Conservation (phyloP, 192 early-diverging fungal species). For the Gonapodya prolifera region DNA sequence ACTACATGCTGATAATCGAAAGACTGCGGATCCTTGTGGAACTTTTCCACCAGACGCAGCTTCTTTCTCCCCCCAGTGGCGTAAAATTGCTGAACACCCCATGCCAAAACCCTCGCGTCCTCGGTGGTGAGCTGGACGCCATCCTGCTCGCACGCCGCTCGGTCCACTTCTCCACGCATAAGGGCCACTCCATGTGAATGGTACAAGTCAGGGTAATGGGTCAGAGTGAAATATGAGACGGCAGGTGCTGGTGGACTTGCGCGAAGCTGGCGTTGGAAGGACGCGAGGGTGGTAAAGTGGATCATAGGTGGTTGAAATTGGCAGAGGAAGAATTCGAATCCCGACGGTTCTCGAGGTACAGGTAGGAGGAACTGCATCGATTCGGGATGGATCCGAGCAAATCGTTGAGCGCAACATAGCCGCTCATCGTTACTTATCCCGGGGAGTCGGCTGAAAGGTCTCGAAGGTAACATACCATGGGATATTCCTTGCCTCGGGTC, state of each 20-base stretch:
- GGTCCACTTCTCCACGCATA: neutral
- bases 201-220: neutral
- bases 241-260: neutral
- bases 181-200: neutral
- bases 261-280: neutral
- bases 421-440: too few species aligned
- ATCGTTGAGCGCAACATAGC: neutral
- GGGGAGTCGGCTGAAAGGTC: too few species aligned
- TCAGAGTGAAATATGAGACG: slow-evolving; percentile 2
- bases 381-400: too few species aligned
- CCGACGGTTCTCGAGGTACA: neutral
- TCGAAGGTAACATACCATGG: neutral
- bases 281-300: neutral
- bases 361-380: neutral
- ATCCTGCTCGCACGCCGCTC: neutral
- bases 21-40: neutral
- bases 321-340: slow-evolving; percentile 5
- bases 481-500: neutral
- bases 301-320: neutral
- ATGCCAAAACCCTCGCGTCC: neutral
- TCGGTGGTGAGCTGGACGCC: neutral
- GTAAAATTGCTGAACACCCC: neutral
- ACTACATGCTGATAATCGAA: neutral
- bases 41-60: neutral
- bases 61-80: neutral